Evolutionary conservation across 768 basidiomycete genomes (phyloP), one percentile per base, ranked within the genome.

Genomic region (Agaricus sinodeliciosus): DNA sequence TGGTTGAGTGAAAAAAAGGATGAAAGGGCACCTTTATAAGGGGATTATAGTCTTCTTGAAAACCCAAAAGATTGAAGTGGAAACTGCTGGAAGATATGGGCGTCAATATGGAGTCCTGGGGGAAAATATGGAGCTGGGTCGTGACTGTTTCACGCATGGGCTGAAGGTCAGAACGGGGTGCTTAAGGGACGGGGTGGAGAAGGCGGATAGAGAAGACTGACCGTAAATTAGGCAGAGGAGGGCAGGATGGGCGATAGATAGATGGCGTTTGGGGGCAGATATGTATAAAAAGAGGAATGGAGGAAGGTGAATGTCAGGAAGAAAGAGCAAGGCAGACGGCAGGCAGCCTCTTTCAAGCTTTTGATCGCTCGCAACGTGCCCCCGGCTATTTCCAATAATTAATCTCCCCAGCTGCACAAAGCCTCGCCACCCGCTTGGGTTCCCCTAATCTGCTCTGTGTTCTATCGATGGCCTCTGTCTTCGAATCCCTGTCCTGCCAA

Each of bases 361-460:
- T 82, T 84, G 82, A 85, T 85, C 73, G 73, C 76, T 77, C 71
- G 74, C 82, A 85, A 85, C 84, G 84, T 87, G 84, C 79, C 83
- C 78, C 71, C 76, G 71, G 70, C 69, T 72, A 72, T 72, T 75
- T 70, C 68, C 69, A 72, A 73, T 64, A 62, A 68, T 65, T 63
- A 65, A 59, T 60, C 51, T 46, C 51, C 19, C 51, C 54, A 22
- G 36, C 50, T 49, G 51, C 43, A 55, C 48, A 51, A 60, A 49
- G 50, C 57, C 31, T 42, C 46, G 31, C 28, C 55, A 50, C 31
- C 16, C 28, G 18, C 35, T 27, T 19, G 18, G 13, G 37, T 26
- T 22, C 22, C 22, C 51, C 19, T 46, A 47, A 47, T 54, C 37
- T 28, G 36, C 43, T 41, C 28, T 41, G n/a, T 18, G 43, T 50